Evolutionary conservation across 768 basidiomycete genomes (phyloP).

Genomic region (Chalciporus chontae): DNA sequence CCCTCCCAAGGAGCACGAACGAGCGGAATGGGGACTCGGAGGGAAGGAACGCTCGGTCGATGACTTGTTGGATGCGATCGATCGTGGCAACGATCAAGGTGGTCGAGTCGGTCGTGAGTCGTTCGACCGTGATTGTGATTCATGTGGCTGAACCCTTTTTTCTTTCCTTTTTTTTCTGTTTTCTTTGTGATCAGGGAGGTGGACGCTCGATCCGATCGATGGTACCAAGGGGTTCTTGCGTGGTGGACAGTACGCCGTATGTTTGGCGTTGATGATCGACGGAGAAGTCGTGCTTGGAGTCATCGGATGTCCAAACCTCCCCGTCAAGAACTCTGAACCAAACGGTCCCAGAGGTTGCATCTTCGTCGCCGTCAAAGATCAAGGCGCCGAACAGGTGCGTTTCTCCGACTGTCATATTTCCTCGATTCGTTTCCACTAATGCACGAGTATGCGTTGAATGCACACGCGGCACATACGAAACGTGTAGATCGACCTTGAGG

Average conservation of each 20-base stretch:
- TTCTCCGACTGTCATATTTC: not conserved
- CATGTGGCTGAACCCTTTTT: no score
- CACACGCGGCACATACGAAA: not conserved
- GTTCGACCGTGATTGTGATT: not conserved
- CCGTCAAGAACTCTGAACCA: conserved; percentile 48
- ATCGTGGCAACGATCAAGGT: conserved; percentile 73
- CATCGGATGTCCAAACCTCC: conserved; percentile 92
- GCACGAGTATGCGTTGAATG: no score
- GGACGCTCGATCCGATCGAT: conserved; percentile 89
- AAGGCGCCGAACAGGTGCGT: conserved; percentile 73
- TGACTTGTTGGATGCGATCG: conserved; percentile 81
- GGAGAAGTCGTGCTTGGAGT: conserved; percentile 77
- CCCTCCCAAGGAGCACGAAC: conserved; percentile 53
- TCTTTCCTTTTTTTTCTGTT: no score
- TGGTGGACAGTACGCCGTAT: conserved; percentile 91
- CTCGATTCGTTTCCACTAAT: not conserved
- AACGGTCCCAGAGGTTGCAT: conserved; percentile 70
- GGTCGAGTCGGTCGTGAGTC: conserved; percentile 69
- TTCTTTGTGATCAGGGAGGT: conserved; percentile 60
- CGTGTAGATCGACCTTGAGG: conserved; percentile 50
- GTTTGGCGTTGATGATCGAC: conserved; percentile 79
- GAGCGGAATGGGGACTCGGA: conserved; percentile 69
- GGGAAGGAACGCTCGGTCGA: conserved; percentile 47
- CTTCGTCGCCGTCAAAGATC: conserved; percentile 83
- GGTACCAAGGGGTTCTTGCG: conserved; percentile 93